Evolutionary conservation across 2,329 filamentous ascomycete genomes (phyloP).

Genomic region (Rutstroemia sp.): DNA sequence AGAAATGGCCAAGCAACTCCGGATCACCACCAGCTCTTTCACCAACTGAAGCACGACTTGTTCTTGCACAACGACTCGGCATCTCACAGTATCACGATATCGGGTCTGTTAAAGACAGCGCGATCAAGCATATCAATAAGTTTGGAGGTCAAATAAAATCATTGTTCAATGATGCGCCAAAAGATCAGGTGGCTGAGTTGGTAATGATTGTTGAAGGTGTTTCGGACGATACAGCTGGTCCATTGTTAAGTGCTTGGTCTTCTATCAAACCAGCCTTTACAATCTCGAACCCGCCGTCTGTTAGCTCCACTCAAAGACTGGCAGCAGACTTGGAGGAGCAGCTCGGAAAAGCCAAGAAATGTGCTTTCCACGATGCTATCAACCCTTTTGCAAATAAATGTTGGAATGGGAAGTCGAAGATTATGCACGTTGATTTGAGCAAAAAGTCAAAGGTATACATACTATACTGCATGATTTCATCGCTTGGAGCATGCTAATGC

Average conservation of each 20-base stretch:
- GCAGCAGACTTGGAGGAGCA: conserved; percentile 26
- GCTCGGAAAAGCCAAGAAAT: conserved; percentile 18
- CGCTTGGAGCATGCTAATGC: not conserved
- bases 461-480: not conserved
- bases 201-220: conserved; percentile 53
- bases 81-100: conserved; percentile 39
- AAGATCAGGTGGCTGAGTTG: conserved; percentile 39
- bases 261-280: conserved; percentile 40
- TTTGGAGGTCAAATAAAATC: conserved; percentile 47
- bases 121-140: conserved; percentile 49
- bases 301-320: conserved; percentile 25
- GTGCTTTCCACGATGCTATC: conserved; percentile 24
- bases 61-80: conserved; percentile 51
- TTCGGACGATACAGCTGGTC: conserved; percentile 36
- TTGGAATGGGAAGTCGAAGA: conserved; percentile 30
- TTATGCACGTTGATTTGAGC: conserved; percentile 22
- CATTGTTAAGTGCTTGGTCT: conserved; percentile 36
- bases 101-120: conserved; percentile 30
- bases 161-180: conserved; percentile 40
- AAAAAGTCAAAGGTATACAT: conserved; percentile 18
- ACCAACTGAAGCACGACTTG: conserved; percentile 40
- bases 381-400: conserved; percentile 26
- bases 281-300: conserved; percentile 38
- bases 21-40: conserved; percentile 43
- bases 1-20: conserved; percentile 31